Base-by-base conservation (phyloP, 768 basidiomycete genomes). In the Daedaleopsis nitida region DNA sequence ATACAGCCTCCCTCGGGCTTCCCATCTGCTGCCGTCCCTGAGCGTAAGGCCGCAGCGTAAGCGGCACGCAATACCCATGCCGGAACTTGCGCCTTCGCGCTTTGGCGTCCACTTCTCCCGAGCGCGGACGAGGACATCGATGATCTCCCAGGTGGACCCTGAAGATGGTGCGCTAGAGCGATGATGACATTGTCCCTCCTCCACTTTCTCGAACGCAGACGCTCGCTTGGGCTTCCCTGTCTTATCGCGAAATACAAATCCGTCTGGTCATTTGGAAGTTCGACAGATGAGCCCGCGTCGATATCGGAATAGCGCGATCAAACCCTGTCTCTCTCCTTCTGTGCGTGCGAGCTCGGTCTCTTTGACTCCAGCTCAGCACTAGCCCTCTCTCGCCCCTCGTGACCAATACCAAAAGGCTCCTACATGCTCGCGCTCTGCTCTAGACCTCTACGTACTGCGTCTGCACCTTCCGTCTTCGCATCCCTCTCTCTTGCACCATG, bases 401-500 rank as follows among this genome's bases (percentile, higher is more conserved):
- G 19, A 24, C 4, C 10, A 44, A 44, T 44, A 24, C 44, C 32
- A 19, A 11, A 55, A n/a, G n/a, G n/a, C n/a, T n/a, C n/a, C n/a
- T n/a, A n/a, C n/a, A n/a, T n/a, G n/a, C n/a, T n/a, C n/a, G 43
- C 9, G 24, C 43, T 16, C 42, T 11, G n/a, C 44, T 17, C 19
- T 8, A 32, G n/a, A 34, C 32, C n/a, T 45, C 32, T 7, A 5
- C 48, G 32, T 23, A 4, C 14, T 49, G 17, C 21, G 8, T 50
- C 19, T 32, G 27, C 17, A 17, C 17, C 35, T 34, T 21, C 11
- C 13, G 16, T 23, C 8, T 21, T 47, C 11, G 19, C 21, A 8
- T 32, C 27, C 27, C 3, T 3, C 4, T 7, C 43, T 17, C 60
- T 62, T 62, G 60, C 60, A 62, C 52, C 55, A 53, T 57, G 55